These are phyloP conservation scores for Microbotryomycetes sp. DNA, from an alignment of 1,284 basidiomycete species.

Conservation along the genomic window DNA sequence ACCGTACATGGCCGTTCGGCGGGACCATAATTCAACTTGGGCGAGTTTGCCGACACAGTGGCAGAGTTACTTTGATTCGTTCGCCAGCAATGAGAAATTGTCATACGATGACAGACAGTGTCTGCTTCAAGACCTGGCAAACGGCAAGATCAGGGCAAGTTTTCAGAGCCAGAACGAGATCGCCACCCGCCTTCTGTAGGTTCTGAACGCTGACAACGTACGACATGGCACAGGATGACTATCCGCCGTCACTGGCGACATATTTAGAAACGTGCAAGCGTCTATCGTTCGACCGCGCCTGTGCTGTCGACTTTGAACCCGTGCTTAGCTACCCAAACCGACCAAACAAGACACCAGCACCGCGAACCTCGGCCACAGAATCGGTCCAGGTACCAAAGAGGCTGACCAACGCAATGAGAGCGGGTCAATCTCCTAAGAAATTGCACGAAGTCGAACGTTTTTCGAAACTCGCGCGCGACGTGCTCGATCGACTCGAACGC, in stretches of 20 bases:
- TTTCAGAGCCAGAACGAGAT: neutral
- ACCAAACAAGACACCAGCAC: neutral
- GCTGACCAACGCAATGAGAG: conserved; percentile 2
- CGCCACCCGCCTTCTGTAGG: neutral
- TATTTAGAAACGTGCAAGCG: conserved; percentile 6
- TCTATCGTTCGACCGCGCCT: conserved; percentile 21
- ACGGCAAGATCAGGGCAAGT: neutral
- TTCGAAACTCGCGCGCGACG: neutral
- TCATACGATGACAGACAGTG: neutral
- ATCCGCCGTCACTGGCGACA: neutral
- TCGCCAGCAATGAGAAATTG: neutral
- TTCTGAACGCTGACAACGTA: neutral
- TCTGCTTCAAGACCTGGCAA: conserved; percentile 2
- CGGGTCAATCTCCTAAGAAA: conserved; percentile 25
- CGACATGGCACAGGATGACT: neutral
- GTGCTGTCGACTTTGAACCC: conserved; percentile 5
- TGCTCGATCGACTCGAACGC: neutral
- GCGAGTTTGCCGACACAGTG: conserved; percentile 11
- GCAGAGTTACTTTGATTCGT: conserved; percentile 5
- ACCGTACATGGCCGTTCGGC: neutral
- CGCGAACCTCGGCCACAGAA: neutral
- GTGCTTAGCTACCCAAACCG: conserved; percentile 13
- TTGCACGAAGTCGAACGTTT: conserved; percentile 22
- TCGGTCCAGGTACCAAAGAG: neutral
- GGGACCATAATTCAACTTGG: conserved; percentile 6